Evolutionary conservation across 345 rosid genomes (phyloP).

Genomic region (Gossypium turneri): DNA sequence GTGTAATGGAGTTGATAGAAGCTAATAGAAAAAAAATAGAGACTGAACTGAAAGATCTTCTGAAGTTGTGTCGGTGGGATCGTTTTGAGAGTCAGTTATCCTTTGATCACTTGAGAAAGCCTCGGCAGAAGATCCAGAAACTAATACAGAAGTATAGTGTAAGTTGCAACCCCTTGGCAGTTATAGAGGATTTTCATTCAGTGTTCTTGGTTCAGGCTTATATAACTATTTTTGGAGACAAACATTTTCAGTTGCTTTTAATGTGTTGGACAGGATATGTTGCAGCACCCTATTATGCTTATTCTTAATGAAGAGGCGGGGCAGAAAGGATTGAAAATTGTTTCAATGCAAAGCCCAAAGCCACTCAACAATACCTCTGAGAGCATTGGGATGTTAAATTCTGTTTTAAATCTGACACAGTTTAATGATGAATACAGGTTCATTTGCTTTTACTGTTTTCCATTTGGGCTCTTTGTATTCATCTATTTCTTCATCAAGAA

Average conservation of each 20-base stretch:
- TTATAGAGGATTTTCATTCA: not conserved
- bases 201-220: not conserved
- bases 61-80: conserved; percentile 80
- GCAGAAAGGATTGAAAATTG: conserved; percentile 35
- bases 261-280: conserved; percentile 48
- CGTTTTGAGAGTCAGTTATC: conserved; percentile 48
- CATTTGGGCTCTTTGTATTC: conserved; percentile 3
- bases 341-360: conserved; percentile 35
- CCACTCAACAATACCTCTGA: conserved; percentile 33
- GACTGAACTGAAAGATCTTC: conserved; percentile 57
- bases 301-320: conserved; percentile 49
- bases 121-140: conserved; percentile 71
- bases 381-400: conserved; percentile 29
- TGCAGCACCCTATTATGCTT: conserved; percentile 70
- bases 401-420: conserved; percentile 38
- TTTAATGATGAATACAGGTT: conserved; percentile 48
- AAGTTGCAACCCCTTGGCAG: conserved; percentile 23
- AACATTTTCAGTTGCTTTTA: conserved; percentile 5
- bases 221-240: not conserved
- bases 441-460: conserved; percentile 17
- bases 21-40: conserved; percentile 49
- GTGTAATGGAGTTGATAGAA: conserved; percentile 62
- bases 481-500: conserved; percentile 14
- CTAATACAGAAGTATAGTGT: conserved; percentile 73
- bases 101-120: conserved; percentile 53